Base-by-base conservation (phyloP, 257 asterid species). In the Rauvolfia tetraphylla region DNA sequence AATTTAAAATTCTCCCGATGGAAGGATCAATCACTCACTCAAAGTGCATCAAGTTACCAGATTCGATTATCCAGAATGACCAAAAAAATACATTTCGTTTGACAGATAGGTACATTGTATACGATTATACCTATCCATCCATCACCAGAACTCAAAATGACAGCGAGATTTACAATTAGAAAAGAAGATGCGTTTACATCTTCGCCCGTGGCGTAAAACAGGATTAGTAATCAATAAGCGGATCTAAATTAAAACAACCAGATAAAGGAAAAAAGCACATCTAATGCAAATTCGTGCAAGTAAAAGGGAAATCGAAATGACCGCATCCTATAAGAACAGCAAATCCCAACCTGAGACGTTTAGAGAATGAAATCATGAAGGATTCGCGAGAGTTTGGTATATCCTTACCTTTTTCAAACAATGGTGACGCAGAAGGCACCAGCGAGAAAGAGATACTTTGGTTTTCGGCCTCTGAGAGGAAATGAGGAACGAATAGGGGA, bases 211-310 rank as follows among this genome's bases (percentile, higher is more conserved):
- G 36, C n/a, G 12, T 38, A 4, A 11, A 1, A 61, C 59, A 12
- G 6, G 62, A 27, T 72, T 61, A 36, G 1, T 22, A 38, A 39
- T 15, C 18, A 2, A 33, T 46, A 23, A 20, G 4, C 74, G 49
- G 81, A 78, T 78, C 81, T 51, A 72, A 49, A 49, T 74, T n/a
- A 38, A 25, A 72, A n/a, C 67, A 36, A 18, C 10, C 46, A 62
- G 77, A 78, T 70, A 0, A 4, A 2, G 20, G 17, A 75, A 15
- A 57, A n/a, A 1, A 6, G 17, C 39, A 61, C 17, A 17, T 39
- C 12, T 58, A 70, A 31, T 7, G 65, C 57, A 44, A 62, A 78
- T 38, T 25, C 74, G 14, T 34, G 72, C 38, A 68, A 72, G 58
- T 22, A 41, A 51, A 7, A n/a, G 25, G 17, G 17, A 34, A 23